phyloP scores from a whole-genome alignment of 176 grass and related monocot species.

The bread wheat (Triticum aestivum) region IWGSC_CS_RefSeq_v2.1 NC_057801.1:586752436-586752935 shows the following conservation, averaged over 20 bases:
- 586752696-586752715: constrained; percentile 80
- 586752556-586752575: background rate
- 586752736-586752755: constrained; percentile 94
- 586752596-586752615: background rate
- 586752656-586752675: constrained; percentile 7
- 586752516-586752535: background rate
- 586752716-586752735: constrained; percentile 73
- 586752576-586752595: background rate
- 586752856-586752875: constrained; percentile 65
- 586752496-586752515: background rate
- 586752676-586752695: constrained; percentile 85
- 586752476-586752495: constrained; percentile 1
- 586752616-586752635: background rate
- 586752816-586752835: constrained; percentile 43
- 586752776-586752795: constrained; percentile 92
- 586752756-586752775: constrained; percentile 88
- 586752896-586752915: constrained; percentile 49
- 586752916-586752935: constrained; percentile 41
- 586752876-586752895: constrained; percentile 61
- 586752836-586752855: constrained; percentile 53
- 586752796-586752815: constrained; percentile 57
- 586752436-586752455: background rate
- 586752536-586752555: background rate
- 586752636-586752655: background rate
- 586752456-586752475: constrained; percentile 10